Base-by-base conservation (phyloP, 768 basidiomycete species). In the Nevesoporus exiguus region DNA sequence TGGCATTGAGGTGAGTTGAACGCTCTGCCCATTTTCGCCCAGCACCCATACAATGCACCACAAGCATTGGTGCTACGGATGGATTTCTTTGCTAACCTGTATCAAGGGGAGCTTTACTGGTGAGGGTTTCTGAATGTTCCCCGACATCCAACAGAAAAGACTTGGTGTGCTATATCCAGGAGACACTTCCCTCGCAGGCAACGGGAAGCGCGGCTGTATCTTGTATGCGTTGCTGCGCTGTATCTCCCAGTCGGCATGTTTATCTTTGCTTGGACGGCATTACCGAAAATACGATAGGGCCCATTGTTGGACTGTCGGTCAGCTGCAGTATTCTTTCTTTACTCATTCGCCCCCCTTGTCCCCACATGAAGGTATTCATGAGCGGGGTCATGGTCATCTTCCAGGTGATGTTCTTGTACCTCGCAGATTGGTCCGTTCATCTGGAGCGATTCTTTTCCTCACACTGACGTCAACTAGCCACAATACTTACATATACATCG, bases 261-360 rank as follows among this genome's bases (percentile, higher is more conserved):
- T 66, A 80, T 88, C 15, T 89, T 83, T 60, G 86, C 84, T 0
- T 88, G 85, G 82, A 82, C 83, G 21, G 79, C 82, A 15, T 81
- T 76, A 52, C 61, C 78, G 0, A 61, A 56, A 3, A 74, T 88
- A 14, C 80, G 87, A 80, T 85, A 14, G 81, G n/a, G 3, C 62
- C 67, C 2, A 21, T 57, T 10, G 37, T 60, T 14, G 65, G 62
- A 51, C 14, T 67, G 31, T 57, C 62, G 58, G 66, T 69, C 7
- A 46, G 62, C 19, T 24, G 6, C 9, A 17, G 7, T 44, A 44
- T 37, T 9, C 9, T 7, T 36, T 27, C 14, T 37, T 17, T 17
- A 7, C 17, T 36, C 2, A 9, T 25, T 4, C 27, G 27, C 15
- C 19, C 13, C 53, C 69, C 3, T 44, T 11, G 17, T 5, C 33